Evolutionary conservation across 2,329 filamentous ascomycete genomes (phyloP).

Genomic region (Arthrobotrys pseudoclavata): DNA sequence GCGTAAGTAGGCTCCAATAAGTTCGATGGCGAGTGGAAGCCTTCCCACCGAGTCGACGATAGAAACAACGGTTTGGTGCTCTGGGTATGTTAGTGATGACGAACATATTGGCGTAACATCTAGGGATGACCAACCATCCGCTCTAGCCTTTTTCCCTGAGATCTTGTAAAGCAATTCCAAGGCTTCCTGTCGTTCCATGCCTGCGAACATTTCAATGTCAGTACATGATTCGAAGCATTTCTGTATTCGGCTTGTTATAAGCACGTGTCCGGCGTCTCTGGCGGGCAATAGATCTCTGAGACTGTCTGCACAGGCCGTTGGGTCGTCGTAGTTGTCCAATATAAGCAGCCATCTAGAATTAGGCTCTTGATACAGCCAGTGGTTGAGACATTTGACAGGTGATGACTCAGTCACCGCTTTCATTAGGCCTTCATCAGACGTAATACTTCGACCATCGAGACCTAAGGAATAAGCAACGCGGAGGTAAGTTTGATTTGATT

Average conservation of each 20-base stretch:
- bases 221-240: not conserved
- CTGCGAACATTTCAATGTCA: constrained; percentile 3
- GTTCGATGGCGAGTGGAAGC: constrained; percentile 16
- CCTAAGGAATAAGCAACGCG: constrained; percentile 4
- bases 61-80: not conserved
- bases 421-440: constrained; percentile 22
- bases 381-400: constrained; percentile 13
- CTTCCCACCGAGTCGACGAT: not conserved
- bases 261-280: constrained; percentile 9
- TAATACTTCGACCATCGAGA: not conserved
- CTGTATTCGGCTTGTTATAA: constrained; percentile 31
- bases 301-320: not conserved
- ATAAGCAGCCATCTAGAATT: constrained; percentile 34
- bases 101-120: not conserved
- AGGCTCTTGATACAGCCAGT: constrained; percentile 8
- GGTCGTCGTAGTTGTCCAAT: constrained; percentile 25
- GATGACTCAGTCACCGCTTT: not conserved
- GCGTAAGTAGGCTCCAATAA: constrained; percentile 16
- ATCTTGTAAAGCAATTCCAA: not conserved
- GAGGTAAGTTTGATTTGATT: not conserved
- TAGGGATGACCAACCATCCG: constrained; percentile 8
- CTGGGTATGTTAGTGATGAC: constrained; percentile 16
- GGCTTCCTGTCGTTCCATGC: constrained; percentile 26
- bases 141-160: not conserved
- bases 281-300: constrained; percentile 2